phyloP scores from a whole-genome alignment of 768 basidiomycete genomes.

The Baorangia bicolor region DNA sequence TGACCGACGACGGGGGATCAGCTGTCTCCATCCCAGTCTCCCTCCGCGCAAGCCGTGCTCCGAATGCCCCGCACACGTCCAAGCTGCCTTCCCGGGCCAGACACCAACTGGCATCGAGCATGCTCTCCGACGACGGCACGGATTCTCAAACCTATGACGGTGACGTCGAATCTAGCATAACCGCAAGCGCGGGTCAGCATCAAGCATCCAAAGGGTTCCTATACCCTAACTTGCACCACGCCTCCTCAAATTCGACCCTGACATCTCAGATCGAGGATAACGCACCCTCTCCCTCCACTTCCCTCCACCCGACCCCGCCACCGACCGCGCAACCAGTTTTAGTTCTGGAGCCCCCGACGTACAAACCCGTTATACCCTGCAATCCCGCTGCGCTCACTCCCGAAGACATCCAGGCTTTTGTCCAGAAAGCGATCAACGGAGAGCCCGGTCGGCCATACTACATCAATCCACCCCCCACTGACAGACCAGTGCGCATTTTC shows the following conservation, averaged over 20 bases:
- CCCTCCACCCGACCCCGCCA: conserved; percentile 20
- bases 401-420: conserved; percentile 79
- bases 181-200: conserved; percentile 48
- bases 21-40: conserved; percentile 44
- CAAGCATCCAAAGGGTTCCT: conserved; percentile 28
- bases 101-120: conserved; percentile 54
- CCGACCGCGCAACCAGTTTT: conserved; percentile 34
- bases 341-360: conserved; percentile 40
- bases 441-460: conserved; percentile 66
- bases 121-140: conserved; percentile 68
- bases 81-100: conserved; percentile 32
- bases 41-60: conserved; percentile 24
- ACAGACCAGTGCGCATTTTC: conserved; percentile 83
- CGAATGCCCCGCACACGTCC: conserved; percentile 24
- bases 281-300: conserved; percentile 17
- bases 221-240: conserved; percentile 35
- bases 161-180: conserved; percentile 79
- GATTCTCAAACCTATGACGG: conserved; percentile 91
- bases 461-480: conserved; percentile 81
- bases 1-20: conserved; percentile 72
- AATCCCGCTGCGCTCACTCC: conserved; percentile 66
- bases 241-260: conserved; percentile 55
- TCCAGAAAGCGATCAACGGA: conserved; percentile 73
- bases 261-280: conserved; percentile 39
- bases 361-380: conserved; percentile 41